Base-by-base conservation (phyloP, 352 stramenopile species). In the Phytophthora ramorum region DNA sequence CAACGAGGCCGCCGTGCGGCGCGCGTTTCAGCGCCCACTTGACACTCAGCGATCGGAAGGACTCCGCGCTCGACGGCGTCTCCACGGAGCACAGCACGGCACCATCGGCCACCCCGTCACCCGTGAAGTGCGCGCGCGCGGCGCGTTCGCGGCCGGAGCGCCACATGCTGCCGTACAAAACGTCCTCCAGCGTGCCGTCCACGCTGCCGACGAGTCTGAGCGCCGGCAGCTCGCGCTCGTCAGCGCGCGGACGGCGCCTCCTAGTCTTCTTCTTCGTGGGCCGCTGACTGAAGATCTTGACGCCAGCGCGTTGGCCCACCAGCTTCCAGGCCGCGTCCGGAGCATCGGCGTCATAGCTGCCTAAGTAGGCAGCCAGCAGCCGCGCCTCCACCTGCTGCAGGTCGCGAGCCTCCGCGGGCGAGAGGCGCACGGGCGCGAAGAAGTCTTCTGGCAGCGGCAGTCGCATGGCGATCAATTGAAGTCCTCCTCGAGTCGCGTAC, bases 381-480 rank as follows among this genome's bases (percentile, higher is more conserved):
- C 68, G 78, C 54, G 58, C 48, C 61, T 89, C 73, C 26, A 89
- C 72, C 9, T 73, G 58, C 30, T 76, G 66, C 17, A 90, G 65
- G 66, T 90, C 71, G 32, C 63, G 69, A 1, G 48, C 38, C 65
- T 91, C 78, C 0, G 59, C 40, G 9, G 59, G 8, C 10, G 71
- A 76, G 19, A 91, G 75, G 28, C 72, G 66, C 61, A 91, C 75
- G 24, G 77, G 77, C 17, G 71, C 72, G 60, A 85, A 85, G 63
- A 85, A 85, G 52, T 83, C 77, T 5, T 3, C 13, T 17, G 77
- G 77, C 49, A 85, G 69, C 57, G 77, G 75, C 38, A 85, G 63
- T 49, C 74, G 73, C 77, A 85, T 85, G 47, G 14, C 41, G 7
- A 71, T 30, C 58, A 17, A 12, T 68, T 67, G 24, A 64, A 65